Base-by-base conservation (phyloP, 306 rosid genomes). In the Mimosa pudica region DNA sequence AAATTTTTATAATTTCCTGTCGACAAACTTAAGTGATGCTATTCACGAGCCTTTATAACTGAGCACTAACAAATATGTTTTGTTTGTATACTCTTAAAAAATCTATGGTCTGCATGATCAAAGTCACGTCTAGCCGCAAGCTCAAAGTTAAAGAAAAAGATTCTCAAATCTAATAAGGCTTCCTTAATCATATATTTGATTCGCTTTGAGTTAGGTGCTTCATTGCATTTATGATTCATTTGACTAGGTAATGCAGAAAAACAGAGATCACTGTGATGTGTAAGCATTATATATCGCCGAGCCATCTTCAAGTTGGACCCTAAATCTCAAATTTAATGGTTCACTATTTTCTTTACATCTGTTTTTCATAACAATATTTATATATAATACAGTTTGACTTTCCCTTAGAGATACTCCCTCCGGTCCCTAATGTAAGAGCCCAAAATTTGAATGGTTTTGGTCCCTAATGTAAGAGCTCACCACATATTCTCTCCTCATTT, bases 121-220 rank as follows among this genome's bases (percentile, higher is more conserved):
- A 70, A 36, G 36, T 60, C 71, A 54, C 55, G 42, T 6, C 62
- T 63, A 83, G 83, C 83, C 81, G n/a, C 80, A 79, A 62, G 66
- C 67, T 75, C 71, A 70, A 75, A 67, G 71, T 45, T 80, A 47
- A 60, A 77, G 69, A 70, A 42, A 83, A 20, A 49, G 71, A 73
- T 81, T 81, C 84, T 66, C 67, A 70, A 11, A 63, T 11, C 44
- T 65, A 60, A n/a, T 24, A 65, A 35, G 62, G 64, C 20, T 24
- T 61, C 66, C 14, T 7, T 83, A 63, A 63, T 33, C 42, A 30
- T 24, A 79, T 78, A 48, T 61, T 78, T 75, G 65, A 79, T 74
- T 46, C 35, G 48, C 70, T 45, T 42, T 17, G 70, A 79, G 12
- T 58, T 42, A 60, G 62, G 62, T 74, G 42, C 10, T 44, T 16